Base-by-base conservation (phyloP, 352 stramenopile species). In the Aphanomyces invadans region DNA sequence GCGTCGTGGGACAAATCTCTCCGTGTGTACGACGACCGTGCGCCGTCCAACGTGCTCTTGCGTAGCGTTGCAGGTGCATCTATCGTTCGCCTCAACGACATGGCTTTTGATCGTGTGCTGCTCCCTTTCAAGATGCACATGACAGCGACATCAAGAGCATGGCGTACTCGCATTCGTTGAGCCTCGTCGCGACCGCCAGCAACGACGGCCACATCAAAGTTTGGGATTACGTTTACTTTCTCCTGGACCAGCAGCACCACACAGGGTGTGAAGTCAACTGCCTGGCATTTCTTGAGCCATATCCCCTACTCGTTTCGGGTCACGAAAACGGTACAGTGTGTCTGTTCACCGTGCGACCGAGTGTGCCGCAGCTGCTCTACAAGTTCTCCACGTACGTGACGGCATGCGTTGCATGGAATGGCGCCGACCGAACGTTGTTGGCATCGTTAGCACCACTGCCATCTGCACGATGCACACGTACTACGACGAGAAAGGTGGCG, bases 191-290 rank as follows among this genome's bases (percentile, higher is more conserved):
- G 0, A 90, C 79, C 15, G 83, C 79, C 17, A 77, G 77, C 12
- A 77, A 74, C 0, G 81, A 90, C 31, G 81, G 80, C 10, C 42
- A 53, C 11, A 84, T 92, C 57, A 89, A 92, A 62, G 80, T 92
- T n/a, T 92, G 83, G 83, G 83, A 92, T 70, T 90, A 90, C 51
- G 78, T 92, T 53, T 92, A 88, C 55, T 92, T 92, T 42, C 65
- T 92, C 17, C 76, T 90, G 0, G 83, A 92, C 49, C 80, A 90
- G 31, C 76, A 69, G 23, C 87, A 80, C 49, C 70, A 52, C 0
- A 62, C 64, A 1, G n/a, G 25, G 55, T 26, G 39, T 19, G 83
- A 89, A 36, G 83, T 90, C 28, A 87, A 80, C 28, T 74, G 75
- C 15, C 70, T 92, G 2, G 76, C 83, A 55, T 92, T 92, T 45